phyloP scores from a whole-genome alignment of 108 stramenopile species.

The Licmophora abbreviata region DNA sequence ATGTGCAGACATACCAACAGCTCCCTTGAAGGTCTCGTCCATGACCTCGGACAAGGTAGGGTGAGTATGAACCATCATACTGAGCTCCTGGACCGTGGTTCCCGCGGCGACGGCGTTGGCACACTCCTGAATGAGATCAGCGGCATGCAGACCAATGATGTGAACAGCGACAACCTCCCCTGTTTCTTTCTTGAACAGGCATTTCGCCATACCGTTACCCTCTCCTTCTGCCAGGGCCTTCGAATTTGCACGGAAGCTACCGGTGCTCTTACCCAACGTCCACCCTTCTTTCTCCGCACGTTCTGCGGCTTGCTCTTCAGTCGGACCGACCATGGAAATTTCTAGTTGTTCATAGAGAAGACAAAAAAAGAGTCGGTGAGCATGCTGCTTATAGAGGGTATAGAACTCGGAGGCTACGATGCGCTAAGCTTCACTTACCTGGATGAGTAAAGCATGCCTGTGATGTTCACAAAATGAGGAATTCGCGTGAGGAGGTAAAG shows the following conservation, averaged over 20 bases:
- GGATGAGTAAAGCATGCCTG: too few relatives aligned
- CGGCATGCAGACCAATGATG: slow-evolving; percentile 97
- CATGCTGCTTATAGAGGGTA: too few relatives aligned
- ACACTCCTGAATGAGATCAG: slow-evolving; percentile 99
- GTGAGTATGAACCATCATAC: slow-evolving; percentile 99
- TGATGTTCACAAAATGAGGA: too few relatives aligned
- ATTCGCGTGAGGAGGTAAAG: too few relatives aligned
- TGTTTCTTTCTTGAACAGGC: slow-evolving; percentile 96
- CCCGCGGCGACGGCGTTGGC: slow-evolving; percentile 96
- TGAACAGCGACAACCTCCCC: slow-evolving; percentile 95
- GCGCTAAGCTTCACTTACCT: too few relatives aligned
- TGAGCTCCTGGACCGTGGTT: slow-evolving; percentile 93
- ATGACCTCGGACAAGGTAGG: slow-evolving; percentile 97
- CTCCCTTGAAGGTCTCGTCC: slow-evolving; percentile 98
- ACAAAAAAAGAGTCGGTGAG: too few relatives aligned
- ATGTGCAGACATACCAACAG: slow-evolving; percentile 94
- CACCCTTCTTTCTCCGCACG: slow-evolving; percentile 91
- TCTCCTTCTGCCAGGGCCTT: slow-evolving; percentile 98
- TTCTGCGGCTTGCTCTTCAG: slow-evolving; percentile 92
- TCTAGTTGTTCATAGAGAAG: too few relatives aligned
- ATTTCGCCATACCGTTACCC: slow-evolving; percentile 97
- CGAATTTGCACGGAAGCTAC: slow-evolving; percentile 95
- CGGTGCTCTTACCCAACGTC: slow-evolving; percentile 89
- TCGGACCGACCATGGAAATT: slow-evolving; percentile 97
- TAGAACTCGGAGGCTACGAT: too few relatives aligned